Evolutionary conservation across 148 eudicot genomes (phyloP), one percentile per base, ranked within the genome.

Genomic region (Fallopia convolvulus): DNA sequence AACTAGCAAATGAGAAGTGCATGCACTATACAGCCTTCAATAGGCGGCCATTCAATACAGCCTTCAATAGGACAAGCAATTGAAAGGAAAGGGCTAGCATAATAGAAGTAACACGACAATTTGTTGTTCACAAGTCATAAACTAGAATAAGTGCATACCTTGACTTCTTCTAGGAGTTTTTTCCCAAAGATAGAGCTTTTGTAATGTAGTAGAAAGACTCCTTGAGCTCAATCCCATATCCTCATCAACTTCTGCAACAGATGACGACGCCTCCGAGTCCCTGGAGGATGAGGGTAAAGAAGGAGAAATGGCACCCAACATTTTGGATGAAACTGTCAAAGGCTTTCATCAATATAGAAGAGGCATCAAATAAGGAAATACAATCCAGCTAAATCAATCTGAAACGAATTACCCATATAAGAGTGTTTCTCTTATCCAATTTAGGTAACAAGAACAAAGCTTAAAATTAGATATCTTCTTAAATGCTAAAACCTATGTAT

Each of bases 111-210:
- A 30, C 3, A 42, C 7, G 14, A 17, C 56, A 52, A 52, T 52
- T 50, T 50, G 4, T 50, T 18, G 56, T 50, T 20, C 21, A 30
- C 5, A 23, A 61, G 26, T 4, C 9, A 61, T 2, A 61, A 20
- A 61, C 13, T 23, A 76, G 58, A 40, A 66, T 5, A 13, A 52
- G 55, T 70, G 8, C 41, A 68, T 84, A 95, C 99, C 97, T 90
- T 91, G 61, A 95, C 98, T 87, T 95, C 99, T 72, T 95, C 94
- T 61, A 81, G 89, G 61, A 95, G 86, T 95, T 86, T 95, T 95
- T 84, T 95, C 99, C 99, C 99, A 95, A 44, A 95, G 89, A 80
- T 85, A 88, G 41, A 95, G 88, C 83, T 95, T 91, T 49, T 93
- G 97, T 77, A 95, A 81, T 18, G 94, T 91, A 68, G 98, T 90